These are phyloP conservation scores for Gastrolobium bilobum DNA, from an alignment of 306 rosid species.

Conservation along the genomic window DNA sequence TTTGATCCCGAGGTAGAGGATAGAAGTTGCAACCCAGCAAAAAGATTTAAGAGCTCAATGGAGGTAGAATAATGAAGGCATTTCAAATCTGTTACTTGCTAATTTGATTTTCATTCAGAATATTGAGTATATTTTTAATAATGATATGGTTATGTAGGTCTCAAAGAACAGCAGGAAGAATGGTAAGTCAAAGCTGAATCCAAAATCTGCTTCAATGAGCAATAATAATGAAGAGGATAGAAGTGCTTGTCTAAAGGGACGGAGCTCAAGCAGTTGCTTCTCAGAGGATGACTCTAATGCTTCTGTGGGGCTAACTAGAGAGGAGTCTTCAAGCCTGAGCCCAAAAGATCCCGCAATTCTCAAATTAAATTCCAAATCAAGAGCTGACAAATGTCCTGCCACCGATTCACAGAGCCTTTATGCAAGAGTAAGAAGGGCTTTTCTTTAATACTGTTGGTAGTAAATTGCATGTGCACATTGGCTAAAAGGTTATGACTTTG, in stretches of 20 bases:
- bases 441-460: too few species aligned
- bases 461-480: not conserved
- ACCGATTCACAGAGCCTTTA: constrained; percentile 73
- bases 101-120: not conserved
- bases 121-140: not conserved
- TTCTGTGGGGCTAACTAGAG: constrained; percentile 55
- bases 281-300: constrained; percentile 61
- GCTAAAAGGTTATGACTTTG: not conserved
- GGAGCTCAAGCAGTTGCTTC: constrained; percentile 58
- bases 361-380: constrained; percentile 48
- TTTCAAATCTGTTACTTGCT: not conserved
- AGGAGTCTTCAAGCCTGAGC: constrained; percentile 46
- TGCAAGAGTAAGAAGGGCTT: constrained; percentile 65
- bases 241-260: constrained; percentile 45
- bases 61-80: constrained; percentile 50
- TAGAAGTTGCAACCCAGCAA: constrained; percentile 40
- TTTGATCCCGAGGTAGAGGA: constrained; percentile 38
- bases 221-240: constrained; percentile 48
- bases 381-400: constrained; percentile 54
- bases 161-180: constrained; percentile 46
- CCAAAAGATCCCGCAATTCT: constrained; percentile 39
- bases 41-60: constrained; percentile 50
- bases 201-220: constrained; percentile 37
- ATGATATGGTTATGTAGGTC: constrained; percentile 44
- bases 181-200: constrained; percentile 52